A percentile compares a stretch with the other conserved stretches of the same genome.
phyloP scores from a whole-genome alignment of 371 early-diverging fungal genomes.

The Mortierella sp. region DNA sequence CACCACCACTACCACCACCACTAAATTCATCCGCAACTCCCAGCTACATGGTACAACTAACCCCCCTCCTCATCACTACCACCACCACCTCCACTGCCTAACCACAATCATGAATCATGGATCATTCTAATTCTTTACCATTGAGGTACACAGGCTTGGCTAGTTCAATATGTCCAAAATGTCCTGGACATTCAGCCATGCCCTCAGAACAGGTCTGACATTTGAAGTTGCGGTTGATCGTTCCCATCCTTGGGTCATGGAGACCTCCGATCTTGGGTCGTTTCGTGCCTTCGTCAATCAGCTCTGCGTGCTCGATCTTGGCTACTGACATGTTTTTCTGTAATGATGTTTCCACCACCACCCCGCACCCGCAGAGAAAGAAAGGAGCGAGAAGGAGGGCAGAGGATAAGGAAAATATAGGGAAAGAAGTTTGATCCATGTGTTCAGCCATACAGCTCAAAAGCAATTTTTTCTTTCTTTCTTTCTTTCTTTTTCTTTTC shows the following conservation, averaged over 20 bases:
- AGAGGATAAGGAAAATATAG: not conserved
- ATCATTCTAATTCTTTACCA: slow-evolving; percentile 53
- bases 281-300: slow-evolving; percentile 92
- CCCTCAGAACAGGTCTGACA: slow-evolving; percentile 98
- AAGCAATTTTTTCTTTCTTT: not conserved
- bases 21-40: too few relatives aligned
- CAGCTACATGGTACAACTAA: too few relatives aligned
- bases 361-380: slow-evolving; percentile 2
- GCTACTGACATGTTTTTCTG: slow-evolving; percentile 98
- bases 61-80: too few relatives aligned
- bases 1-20: not conserved
- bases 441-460: slow-evolving; percentile 1
- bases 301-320: slow-evolving; percentile 95
- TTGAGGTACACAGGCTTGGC: slow-evolving; percentile 98
- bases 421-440: too few relatives aligned
- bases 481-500: not conserved
- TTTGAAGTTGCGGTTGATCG: slow-evolving; percentile 98
- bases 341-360: not conserved
- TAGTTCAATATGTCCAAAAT: slow-evolving; percentile 99
- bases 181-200: slow-evolving; percentile 98
- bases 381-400: not conserved
- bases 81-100: too few relatives aligned
- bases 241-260: slow-evolving; percentile 99
- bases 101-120: not conserved
- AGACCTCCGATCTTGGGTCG: slow-evolving; percentile 89